Conservation (phyloP, 305 asterid species). For the Solanum hybrid region DNA sequence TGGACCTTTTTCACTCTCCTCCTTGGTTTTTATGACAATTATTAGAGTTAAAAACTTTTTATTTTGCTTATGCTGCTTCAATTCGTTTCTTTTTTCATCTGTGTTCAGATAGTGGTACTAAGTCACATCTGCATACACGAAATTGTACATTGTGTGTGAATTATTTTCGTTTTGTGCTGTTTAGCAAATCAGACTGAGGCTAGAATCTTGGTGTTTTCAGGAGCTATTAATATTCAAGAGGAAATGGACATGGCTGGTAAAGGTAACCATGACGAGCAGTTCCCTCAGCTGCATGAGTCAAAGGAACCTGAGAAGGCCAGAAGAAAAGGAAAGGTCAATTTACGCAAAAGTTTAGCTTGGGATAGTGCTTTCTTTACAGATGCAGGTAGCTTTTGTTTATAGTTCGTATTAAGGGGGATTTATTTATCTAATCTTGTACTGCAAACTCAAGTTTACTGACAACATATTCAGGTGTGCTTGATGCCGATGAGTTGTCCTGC, state of each 20-base stretch:
- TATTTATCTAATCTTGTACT: background rate
- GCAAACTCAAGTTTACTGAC: background rate
- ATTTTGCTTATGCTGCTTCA: background rate
- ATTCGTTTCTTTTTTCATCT: background rate
- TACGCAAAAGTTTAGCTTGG: slow-evolving; percentile 98
- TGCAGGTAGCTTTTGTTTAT: slow-evolving; percentile 52
- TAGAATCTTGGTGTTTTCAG: slow-evolving; percentile 12
- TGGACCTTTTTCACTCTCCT: background rate
- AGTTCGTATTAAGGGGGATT: background rate
- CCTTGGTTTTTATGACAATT: background rate
- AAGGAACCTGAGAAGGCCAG: slow-evolving; percentile 39
- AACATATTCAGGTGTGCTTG: slow-evolving; percentile 64
- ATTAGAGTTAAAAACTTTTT: background rate
- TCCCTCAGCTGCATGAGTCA: slow-evolving; percentile 46
- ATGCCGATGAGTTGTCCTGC: slow-evolving; percentile 71
- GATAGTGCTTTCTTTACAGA: slow-evolving; percentile 89
- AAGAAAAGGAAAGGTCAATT: slow-evolving; percentile 55
- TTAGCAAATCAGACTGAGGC: slow-evolving; percentile 25
- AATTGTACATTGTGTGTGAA: background rate
- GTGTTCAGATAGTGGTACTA: background rate
- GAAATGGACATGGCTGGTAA: slow-evolving; percentile 14
- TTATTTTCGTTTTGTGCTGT: background rate
- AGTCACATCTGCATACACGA: background rate
- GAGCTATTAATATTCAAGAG: slow-evolving; percentile 21
- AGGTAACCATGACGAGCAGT: slow-evolving; percentile 19